Percentiles rank a stretch among this genome's conserved stretches.
Evolutionary conservation across 108 stramenopile genomes (phyloP).

Genomic region (Licmophora abbreviata): DNA sequence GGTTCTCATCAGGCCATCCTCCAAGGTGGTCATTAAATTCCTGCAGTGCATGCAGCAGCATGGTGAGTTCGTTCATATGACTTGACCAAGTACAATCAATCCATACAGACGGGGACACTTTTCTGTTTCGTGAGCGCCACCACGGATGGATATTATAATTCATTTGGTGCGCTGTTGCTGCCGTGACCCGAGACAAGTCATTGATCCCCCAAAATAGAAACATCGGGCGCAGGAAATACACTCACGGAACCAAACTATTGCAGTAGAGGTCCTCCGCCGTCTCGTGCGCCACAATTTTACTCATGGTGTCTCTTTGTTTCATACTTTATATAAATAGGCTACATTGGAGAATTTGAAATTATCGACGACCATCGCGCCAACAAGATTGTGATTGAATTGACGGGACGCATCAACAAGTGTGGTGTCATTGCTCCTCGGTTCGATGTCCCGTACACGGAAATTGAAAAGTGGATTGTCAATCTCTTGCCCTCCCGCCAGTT

Average conservation of each 20-base stretch:
- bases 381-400: constrained; percentile 98
- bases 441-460: constrained; percentile 85
- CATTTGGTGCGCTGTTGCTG: constrained; percentile 36
- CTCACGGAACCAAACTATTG: constrained; percentile 41
- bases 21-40: constrained; percentile 99
- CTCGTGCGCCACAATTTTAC: constrained; percentile 25
- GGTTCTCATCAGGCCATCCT: constrained; percentile 97
- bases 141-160: not conserved
- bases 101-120: constrained; percentile 2
- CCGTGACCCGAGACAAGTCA: constrained; percentile 26
- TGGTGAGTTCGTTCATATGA: constrained; percentile 61
- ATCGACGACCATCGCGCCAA: constrained; percentile 98
- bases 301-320: constrained; percentile 10
- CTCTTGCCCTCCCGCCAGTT: constrained; percentile 98
- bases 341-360: constrained; percentile 99
- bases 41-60: constrained; percentile 99
- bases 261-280: constrained; percentile 43
- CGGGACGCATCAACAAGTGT: constrained; percentile 99
- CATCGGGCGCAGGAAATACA: constrained; percentile 30
- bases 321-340: constrained; percentile 55
- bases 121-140: constrained; percentile 7
- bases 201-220: constrained; percentile 20
- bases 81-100: not conserved
- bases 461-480: constrained; percentile 98
- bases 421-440: constrained; percentile 98